Base-by-base conservation (phyloP, 2,329 filamentous ascomycete genomes). In the Ophiostoma himal-ulmi region DNA sequence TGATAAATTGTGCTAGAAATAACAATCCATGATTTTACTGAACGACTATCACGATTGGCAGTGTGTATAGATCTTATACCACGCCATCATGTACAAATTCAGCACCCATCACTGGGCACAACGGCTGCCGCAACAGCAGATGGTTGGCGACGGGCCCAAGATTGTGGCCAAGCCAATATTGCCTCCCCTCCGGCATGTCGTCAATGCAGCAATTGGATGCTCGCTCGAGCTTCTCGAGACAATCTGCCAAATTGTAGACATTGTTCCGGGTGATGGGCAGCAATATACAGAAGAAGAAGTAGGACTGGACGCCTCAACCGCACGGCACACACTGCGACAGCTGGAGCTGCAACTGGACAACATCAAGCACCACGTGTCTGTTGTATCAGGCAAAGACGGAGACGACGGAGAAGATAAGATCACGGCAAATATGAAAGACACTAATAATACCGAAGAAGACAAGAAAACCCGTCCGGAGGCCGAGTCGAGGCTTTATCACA, bases 31-130 rank as follows among this genome's bases (percentile, higher is more conserved):
- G 8, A 22, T 22, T n/a, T n/a, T n/a, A n/a, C n/a, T n/a, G 44
- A 48, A 6, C 17, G 17, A 20, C 13, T 30, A 48, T n/a, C 44
- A 7, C 17, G 44, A n/a, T 5, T 48, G 5, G 14, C 11, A 14
- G 52, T 57, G 3, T 13, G 17, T 14, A 57, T 57, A 57, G 2
- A 22, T 8, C 3, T n/a, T 57, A 14, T 11, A 74, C 67, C 71
- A 73, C 11, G 74, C 74, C 60, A 71, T 69, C 26, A 34, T 75
- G 62, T 74, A 75, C 70, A 75, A 75, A 67, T 75, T 75, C 10
- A 74, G 74, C 68, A 71, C 72, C 41, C 71, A 73, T 48, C 74
- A 75, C 71, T 75, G 74, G 74, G 20, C 17, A 11, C 44, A 71
- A 30, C 66, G 71, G 14, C 41, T 70, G 2, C 30, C 68, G 6